Percentiles rank a stretch among this genome's conserved stretches.
Evolutionary conservation across 257 asterid species (phyloP).

Genomic region (Cynanchum wilfordii): DNA sequence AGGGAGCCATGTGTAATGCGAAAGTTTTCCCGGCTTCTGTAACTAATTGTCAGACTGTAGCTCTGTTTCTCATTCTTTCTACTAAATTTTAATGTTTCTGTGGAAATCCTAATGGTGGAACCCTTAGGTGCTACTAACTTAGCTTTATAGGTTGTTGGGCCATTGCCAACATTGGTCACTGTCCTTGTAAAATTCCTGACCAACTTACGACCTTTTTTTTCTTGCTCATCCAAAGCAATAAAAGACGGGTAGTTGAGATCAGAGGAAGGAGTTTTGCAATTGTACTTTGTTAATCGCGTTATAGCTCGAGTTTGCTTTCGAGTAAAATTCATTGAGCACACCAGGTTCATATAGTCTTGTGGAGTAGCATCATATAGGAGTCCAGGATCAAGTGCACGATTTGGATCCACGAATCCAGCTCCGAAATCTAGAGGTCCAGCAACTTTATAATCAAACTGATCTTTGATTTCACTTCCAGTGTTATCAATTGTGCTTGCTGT

Average conservation of each 20-base stretch:
- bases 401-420: conserved; percentile 50
- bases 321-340: conserved; percentile 48
- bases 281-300: conserved; percentile 28
- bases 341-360: conserved; percentile 41
- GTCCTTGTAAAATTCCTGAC: conserved; percentile 32
- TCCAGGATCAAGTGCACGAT: conserved; percentile 50
- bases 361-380: conserved; percentile 38
- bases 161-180: conserved; percentile 39
- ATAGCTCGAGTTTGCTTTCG: conserved; percentile 30
- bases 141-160: conserved; percentile 29
- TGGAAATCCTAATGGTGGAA: conserved; percentile 25
- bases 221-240: conserved; percentile 25
- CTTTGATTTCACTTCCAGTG: conserved; percentile 17
- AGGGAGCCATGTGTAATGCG: conserved; percentile 33
- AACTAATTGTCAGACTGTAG: conserved; percentile 25
- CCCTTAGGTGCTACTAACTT: conserved; percentile 32
- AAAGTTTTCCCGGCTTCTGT: conserved; percentile 15
- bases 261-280: conserved; percentile 34
- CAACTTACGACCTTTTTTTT: neutral
- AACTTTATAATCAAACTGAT: neutral
- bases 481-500: conserved; percentile 18
- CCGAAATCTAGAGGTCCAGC: conserved; percentile 30
- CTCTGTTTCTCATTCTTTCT: conserved; percentile 38
- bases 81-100: conserved; percentile 27
- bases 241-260: conserved; percentile 55